Evolutionary conservation across 2,329 filamentous ascomycete species (phyloP).

Genomic region (Fusarium incarnatum): DNA sequence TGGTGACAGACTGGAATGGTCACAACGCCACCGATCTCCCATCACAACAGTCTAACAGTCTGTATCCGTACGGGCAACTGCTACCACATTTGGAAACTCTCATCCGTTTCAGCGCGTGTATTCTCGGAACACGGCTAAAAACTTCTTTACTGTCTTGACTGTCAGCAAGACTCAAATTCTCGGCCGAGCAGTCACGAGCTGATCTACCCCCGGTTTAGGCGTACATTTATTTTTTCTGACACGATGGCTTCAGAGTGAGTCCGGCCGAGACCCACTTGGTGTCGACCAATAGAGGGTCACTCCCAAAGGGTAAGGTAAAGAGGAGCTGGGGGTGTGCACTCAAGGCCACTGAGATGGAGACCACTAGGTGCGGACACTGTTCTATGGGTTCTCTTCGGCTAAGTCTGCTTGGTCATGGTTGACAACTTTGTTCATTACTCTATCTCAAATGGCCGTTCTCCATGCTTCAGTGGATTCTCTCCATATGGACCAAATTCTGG

Average conservation of each 20-base stretch:
- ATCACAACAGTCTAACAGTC: background rate
- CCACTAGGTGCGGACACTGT: background rate
- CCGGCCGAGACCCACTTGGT: constrained; percentile 28
- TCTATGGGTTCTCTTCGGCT: constrained; percentile 12
- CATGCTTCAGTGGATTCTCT: background rate
- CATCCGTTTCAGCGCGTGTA: constrained; percentile 10
- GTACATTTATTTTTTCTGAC: constrained; percentile 26
- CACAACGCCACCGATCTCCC: constrained; percentile 19
- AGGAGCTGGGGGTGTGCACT: constrained; percentile 10
- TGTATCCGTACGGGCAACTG: background rate
- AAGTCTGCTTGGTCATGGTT: constrained; percentile 26
- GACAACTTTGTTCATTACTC: constrained; percentile 31
- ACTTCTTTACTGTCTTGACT: no score
- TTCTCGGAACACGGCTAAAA: constrained; percentile 24
- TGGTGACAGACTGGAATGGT: constrained; percentile 30
- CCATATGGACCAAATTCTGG: background rate
- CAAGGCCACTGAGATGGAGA: background rate
- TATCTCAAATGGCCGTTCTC: constrained; percentile 6
- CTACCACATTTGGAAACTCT: constrained; percentile 17
- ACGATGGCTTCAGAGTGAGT: constrained; percentile 37
- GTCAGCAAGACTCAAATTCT: constrained; percentile 16
- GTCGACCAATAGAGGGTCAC: background rate
- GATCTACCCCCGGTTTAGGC: constrained; percentile 15
- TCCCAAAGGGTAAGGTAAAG: constrained; percentile 25
- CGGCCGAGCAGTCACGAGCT: constrained; percentile 38